Conservation (phyloP, 2,329 filamentous ascomycete species). For the Ophiostoma novo-ulmi region DNA sequence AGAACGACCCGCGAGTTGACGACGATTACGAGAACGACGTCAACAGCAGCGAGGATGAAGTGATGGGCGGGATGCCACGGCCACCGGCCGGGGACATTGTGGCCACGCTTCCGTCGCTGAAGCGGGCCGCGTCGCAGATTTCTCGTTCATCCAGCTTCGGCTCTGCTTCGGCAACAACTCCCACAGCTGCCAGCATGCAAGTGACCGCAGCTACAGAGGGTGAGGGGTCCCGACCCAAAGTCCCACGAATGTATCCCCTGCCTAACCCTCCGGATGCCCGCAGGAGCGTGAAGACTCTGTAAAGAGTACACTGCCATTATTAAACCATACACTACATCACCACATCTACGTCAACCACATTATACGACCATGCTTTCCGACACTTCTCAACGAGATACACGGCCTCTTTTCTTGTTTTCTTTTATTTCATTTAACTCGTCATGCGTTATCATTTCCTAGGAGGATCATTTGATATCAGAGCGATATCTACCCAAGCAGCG, state of each 20-base stretch:
- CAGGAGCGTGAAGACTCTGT: conserved; percentile 32
- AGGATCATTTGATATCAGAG: background rate
- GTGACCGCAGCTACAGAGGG: conserved; percentile 22
- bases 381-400: background rate
- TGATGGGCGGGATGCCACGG: conserved; percentile 26
- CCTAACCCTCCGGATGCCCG: conserved; percentile 37
- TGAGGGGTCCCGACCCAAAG: conserved; percentile 33
- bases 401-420: background rate
- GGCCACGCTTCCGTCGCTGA: conserved; percentile 40
- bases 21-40: conserved; percentile 18
- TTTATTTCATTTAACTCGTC: background rate
- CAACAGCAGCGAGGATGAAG: conserved; percentile 26
- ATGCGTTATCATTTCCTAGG: background rate
- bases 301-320: background rate
- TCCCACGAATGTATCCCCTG: conserved; percentile 38
- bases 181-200: conserved; percentile 23
- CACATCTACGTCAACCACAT: background rate
- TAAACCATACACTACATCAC: background rate
- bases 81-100: conserved; percentile 47
- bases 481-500: background rate
- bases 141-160: conserved; percentile 45
- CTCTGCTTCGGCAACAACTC: conserved; percentile 33
- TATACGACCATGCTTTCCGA: background rate
- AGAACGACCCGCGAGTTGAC: conserved; percentile 22
- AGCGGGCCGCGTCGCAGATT: conserved; percentile 50